Percentiles rank a stretch among this genome's conserved stretches.
Conservation (phyloP, 306 rosid species). For the Bauhinia variegata region DNA sequence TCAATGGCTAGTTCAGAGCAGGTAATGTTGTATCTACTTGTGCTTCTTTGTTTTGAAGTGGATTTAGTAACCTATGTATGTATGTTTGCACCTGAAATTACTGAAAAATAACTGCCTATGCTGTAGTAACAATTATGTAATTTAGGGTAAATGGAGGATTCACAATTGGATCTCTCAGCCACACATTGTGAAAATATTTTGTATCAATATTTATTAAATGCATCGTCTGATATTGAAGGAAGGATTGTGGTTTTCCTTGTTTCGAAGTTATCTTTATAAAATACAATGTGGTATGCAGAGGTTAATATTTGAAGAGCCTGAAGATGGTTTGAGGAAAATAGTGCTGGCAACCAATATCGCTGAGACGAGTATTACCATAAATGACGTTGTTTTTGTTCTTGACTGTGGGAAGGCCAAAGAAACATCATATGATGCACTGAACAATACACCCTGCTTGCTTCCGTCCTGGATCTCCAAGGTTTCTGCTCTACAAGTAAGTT, state of each 20-base stretch:
- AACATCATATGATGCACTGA: slow-evolving; percentile 94
- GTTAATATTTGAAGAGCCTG: slow-evolving; percentile 82
- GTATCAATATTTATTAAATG: slow-evolving; percentile 9
- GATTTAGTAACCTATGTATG: neutral
- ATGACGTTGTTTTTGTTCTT: slow-evolving; percentile 88
- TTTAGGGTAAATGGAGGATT: neutral
- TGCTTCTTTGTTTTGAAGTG: slow-evolving; percentile 17
- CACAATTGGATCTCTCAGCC: slow-evolving; percentile 1
- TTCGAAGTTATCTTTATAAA: slow-evolving; percentile 26
- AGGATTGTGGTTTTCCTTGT: slow-evolving; percentile 17
- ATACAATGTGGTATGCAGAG: slow-evolving; percentile 66
- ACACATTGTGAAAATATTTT: slow-evolving; percentile 14
- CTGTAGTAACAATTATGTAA: neutral
- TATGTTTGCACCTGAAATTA: neutral
- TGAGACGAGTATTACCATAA: slow-evolving; percentile 92
- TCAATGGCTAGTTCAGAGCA: slow-evolving; percentile 96
- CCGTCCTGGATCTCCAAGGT: slow-evolving; percentile 98
- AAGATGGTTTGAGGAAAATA: slow-evolving; percentile 82
- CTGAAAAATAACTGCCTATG: neutral
- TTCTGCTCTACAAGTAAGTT: slow-evolving; percentile 90
- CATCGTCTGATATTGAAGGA: slow-evolving; percentile 6
- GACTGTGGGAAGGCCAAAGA: slow-evolving; percentile 99
- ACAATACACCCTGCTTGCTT: slow-evolving; percentile 96
- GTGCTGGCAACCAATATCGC: slow-evolving; percentile 98
- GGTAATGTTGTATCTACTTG: slow-evolving; percentile 51